These are phyloP conservation scores for Dioscorea cayenensis DNA, from an alignment of 116 monocot species.

Conservation along the genomic window DNA sequence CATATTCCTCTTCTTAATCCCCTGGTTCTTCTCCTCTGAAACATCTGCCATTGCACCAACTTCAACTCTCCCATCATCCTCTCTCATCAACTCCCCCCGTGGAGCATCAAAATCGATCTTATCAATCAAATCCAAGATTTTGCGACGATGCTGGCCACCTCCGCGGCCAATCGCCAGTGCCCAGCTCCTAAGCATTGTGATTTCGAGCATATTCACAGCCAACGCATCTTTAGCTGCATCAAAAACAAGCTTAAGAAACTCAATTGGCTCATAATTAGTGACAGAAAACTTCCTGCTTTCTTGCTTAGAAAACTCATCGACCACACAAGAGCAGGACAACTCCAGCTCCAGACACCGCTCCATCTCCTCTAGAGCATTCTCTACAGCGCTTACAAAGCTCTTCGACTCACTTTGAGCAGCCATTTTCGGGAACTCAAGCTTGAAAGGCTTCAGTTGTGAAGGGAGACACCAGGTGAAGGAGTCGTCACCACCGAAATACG, in stretches of 20 bases:
- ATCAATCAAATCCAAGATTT: background rate
- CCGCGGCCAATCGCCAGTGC: background rate
- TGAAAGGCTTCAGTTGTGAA: constrained; percentile 47
- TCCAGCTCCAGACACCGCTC: constrained; percentile 20
- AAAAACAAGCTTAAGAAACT: background rate
- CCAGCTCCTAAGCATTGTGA: background rate
- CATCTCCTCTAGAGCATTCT: constrained; percentile 29
- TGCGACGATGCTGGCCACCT: background rate
- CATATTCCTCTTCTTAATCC: constrained; percentile 14
- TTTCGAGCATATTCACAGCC: background rate
- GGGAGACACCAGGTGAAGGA: constrained; percentile 30
- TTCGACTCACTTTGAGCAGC: constrained; percentile 28
- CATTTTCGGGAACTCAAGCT: constrained; percentile 26
- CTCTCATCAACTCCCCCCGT: background rate
- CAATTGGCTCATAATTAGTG: background rate
- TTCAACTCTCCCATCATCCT: background rate
- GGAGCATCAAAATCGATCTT: constrained; percentile 2
- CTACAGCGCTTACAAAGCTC: constrained; percentile 37
- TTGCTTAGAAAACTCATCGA: background rate
- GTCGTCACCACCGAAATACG: constrained; percentile 24
- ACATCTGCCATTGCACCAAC: background rate
- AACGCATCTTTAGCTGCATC: background rate
- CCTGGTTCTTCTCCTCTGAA: background rate
- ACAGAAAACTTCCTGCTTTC: background rate
- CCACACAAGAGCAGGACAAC: constrained; percentile 41